Evolutionary conservation across 805 yeast genomes (phyloP), one percentile per base, ranked within the genome.

Genomic region (Candida nanaspora): DNA sequence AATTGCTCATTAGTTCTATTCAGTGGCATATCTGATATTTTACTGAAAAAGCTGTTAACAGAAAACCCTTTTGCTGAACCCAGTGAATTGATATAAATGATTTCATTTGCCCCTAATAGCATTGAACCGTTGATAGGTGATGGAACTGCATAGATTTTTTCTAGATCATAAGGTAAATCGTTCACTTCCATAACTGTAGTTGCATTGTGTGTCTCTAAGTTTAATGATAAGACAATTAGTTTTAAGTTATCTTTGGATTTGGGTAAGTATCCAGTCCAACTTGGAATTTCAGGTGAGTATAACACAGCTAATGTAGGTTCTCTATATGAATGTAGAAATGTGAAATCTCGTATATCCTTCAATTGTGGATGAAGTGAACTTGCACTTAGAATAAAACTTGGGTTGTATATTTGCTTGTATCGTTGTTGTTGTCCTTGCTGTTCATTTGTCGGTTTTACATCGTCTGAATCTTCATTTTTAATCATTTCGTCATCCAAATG

Each of bases 211-310:
- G 73, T 68, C 18, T 61, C 64, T 14, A 82, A 51, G 49, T 88
- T 91, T 18, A 89, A 62, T 0, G 95, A 79, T 37, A 86, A 56
- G 0, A 84, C 86, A 22, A 76, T 64, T 44, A 78, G 74, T 33
- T 70, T 68, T 25, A 78, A 66, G 15, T 78, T 82, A 52, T 86
- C 95, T 51, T 78, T 81, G 6, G 62, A 65, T 38, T 70, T 62
- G 2, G 81, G 70, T 27, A 82, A 61, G 40, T 75, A 70, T 0
- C 96, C 96, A 0, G 94, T 80, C 95, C 96, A 86, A 0, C 88
- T 77, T 11, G 53, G 35, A 1, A 56, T 40, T 26, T 59, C 54
- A 1, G 66, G 62, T 0, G 63, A 57, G 44, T 60, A 59, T 34
- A 60, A 41, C 14, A 60, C 44, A 2, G 63, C 63, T n/a, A 61